Evolutionary conservation across 83 land plant species (phyloP).

Genomic region (Diphasiastrum complanatum): DNA sequence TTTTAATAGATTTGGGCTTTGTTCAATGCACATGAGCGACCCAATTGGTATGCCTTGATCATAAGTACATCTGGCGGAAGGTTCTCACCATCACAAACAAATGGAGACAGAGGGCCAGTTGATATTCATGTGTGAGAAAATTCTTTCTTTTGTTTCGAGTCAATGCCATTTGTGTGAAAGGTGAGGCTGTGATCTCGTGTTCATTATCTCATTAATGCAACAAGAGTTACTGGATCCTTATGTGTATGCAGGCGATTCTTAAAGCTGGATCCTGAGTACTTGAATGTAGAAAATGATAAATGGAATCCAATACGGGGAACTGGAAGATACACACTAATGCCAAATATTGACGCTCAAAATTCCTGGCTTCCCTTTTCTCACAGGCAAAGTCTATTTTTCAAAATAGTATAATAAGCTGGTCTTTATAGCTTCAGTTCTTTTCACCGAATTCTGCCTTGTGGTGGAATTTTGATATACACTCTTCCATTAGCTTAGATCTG

Average conservation of each 20-base stretch:
- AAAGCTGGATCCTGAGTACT: conserved; percentile 9
- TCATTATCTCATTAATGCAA: neutral
- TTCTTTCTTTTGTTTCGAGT: neutral
- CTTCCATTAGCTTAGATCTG: neutral
- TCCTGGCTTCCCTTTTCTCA: conserved; percentile 22
- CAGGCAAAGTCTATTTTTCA: conserved; percentile 7
- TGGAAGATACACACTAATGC: conserved; percentile 6
- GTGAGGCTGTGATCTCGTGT: neutral
- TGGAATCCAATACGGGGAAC: conserved; percentile 25
- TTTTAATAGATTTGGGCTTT: conserved; percentile 21
- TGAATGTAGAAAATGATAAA: conserved; percentile 10
- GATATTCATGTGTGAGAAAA: conserved; percentile 18
- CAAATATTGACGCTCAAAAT: conserved; percentile 4
- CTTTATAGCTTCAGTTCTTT: no score
- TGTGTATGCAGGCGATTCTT: conserved; percentile 18
- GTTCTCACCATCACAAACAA: neutral
- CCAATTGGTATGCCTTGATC: conserved; percentile 28
- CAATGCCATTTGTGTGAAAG: neutral
- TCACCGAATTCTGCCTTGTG: neutral
- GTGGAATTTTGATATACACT: no score
- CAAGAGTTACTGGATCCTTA: no score
- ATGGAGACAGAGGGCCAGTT: conserved; percentile 13
- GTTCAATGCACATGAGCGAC: conserved; percentile 19
- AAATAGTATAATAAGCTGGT: neutral
- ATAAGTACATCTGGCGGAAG: conserved; percentile 17